A percentile compares a stretch with the other conserved stretches of the same genome.
These are phyloP conservation scores for Umbelopsis ramanniana DNA, from an alignment of 192 early-diverging fungal genomes.

Conservation along the genomic window DNA sequence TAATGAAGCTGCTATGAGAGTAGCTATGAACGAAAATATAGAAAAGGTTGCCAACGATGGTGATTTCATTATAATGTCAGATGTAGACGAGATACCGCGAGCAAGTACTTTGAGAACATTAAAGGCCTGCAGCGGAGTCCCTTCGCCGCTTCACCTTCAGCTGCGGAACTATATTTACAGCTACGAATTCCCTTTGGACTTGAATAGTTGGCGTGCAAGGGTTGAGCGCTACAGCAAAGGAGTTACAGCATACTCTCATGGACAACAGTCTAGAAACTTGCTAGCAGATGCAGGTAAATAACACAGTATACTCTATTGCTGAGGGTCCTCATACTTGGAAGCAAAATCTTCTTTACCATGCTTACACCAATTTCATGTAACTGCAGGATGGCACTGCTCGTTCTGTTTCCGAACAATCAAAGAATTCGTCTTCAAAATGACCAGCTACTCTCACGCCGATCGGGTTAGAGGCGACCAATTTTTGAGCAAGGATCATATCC, in stretches of 20 bases:
- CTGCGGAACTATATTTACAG: constrained; percentile 61
- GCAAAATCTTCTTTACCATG: not conserved
- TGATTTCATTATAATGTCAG: constrained; percentile 57
- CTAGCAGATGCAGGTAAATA: constrained; percentile 59
- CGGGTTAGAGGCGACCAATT: constrained; percentile 43
- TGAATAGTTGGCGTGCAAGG: constrained; percentile 52
- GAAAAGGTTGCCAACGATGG: constrained; percentile 20
- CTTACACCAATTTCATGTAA: not conserved
- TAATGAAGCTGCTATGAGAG: constrained; percentile 50
- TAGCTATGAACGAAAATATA: constrained; percentile 45
- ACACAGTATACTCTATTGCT: not conserved
- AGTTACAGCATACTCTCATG: constrained; percentile 39
- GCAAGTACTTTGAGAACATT: constrained; percentile 48
- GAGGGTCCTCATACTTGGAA: too few relatives aligned
- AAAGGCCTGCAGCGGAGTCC: constrained; percentile 50
- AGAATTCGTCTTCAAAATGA: constrained; percentile 69
- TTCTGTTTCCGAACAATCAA: constrained; percentile 61
- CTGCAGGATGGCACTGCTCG: constrained; percentile 63
- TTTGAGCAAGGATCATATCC: constrained; percentile 46
- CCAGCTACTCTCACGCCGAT: constrained; percentile 63
- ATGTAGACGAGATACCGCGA: constrained; percentile 65
- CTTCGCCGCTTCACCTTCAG: constrained; percentile 53
- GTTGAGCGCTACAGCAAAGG: constrained; percentile 40
- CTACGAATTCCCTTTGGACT: constrained; percentile 60
- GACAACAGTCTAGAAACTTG: constrained; percentile 37